These are phyloP conservation scores for Metarhizium rileyi DNA, from an alignment of 2,329 filamentous ascomycete genomes.

Conservation along the genomic window DNA sequence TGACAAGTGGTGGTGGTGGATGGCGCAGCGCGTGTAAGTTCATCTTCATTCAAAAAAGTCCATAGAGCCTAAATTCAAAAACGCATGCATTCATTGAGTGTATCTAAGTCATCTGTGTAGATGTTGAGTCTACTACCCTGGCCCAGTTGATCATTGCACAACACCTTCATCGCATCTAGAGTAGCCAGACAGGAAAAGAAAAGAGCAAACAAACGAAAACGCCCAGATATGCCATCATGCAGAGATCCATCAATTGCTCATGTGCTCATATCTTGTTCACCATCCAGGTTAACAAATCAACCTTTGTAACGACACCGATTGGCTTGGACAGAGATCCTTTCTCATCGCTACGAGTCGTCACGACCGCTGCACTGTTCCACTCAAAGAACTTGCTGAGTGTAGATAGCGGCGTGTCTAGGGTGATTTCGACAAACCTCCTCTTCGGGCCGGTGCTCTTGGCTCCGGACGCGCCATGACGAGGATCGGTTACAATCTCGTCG, in stretches of 20 bases:
- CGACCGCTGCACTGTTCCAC: slow-evolving; percentile 94
- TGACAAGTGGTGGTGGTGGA: slow-evolving; percentile 85
- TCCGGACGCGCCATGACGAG: slow-evolving; percentile 48
- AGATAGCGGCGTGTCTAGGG: slow-evolving; percentile 73
- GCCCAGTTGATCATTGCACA: slow-evolving; percentile 8
- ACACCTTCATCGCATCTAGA: background rate
- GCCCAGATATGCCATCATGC: background rate
- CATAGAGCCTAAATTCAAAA: background rate
- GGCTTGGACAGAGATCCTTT: slow-evolving; percentile 58
- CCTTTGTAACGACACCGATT: slow-evolving; percentile 88
- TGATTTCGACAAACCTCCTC: slow-evolving; percentile 87
- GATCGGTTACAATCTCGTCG: slow-evolving; percentile 84
- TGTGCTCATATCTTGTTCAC: slow-evolving; percentile 47
- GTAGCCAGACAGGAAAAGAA: background rate
- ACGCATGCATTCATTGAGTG: slow-evolving; percentile 4
- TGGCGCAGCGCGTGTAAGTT: slow-evolving; percentile 59
- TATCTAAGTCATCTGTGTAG: slow-evolving; percentile 17
- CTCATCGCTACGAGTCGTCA: slow-evolving; percentile 63
- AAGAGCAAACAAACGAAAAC: background rate
- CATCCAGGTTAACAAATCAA: slow-evolving; percentile 89
- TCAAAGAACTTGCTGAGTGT: slow-evolving; percentile 89
- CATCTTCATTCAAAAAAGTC: background rate
- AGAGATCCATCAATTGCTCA: background rate
- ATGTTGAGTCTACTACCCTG: slow-evolving; percentile 32
- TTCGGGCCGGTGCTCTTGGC: slow-evolving; percentile 31